Conservation (phyloP, 441 rosid genomes). For the Populus tomentosa region DNA sequence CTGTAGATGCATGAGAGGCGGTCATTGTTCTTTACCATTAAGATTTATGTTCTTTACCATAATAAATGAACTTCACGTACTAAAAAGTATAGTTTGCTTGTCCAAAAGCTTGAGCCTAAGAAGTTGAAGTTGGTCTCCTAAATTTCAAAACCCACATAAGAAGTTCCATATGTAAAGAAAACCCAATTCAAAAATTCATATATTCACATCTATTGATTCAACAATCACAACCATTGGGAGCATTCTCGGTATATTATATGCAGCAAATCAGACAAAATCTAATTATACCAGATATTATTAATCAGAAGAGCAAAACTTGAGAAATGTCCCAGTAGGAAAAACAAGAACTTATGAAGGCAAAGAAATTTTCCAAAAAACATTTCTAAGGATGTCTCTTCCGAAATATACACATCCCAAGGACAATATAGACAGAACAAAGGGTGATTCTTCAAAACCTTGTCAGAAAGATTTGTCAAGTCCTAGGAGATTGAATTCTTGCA, state of each 20-base stretch:
- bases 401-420: too few relatives aligned
- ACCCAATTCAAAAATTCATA: neutral
- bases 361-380: neutral
- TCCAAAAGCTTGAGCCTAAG: too few relatives aligned
- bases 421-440: neutral
- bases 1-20: too few relatives aligned
- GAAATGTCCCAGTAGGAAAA: neutral
- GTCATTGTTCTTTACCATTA: too few relatives aligned
- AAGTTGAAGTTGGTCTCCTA: too few relatives aligned
- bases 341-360: neutral
- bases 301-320: neutral
- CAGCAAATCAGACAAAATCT: neutral
- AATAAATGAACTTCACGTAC: too few relatives aligned
- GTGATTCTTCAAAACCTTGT: neutral
- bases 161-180: neutral
- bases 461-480: neutral
- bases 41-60: too few relatives aligned
- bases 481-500: neutral
- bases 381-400: neutral
- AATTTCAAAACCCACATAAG: neutral
- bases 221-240: neutral
- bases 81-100: too few relatives aligned
- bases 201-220: neutral
- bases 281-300: neutral
- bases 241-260: neutral